Percentiles rank a stretch among this genome's conserved stretches.
phyloP scores from a whole-genome alignment of 352 stramenopile genomes.

The Pythium graminicola region DNA sequence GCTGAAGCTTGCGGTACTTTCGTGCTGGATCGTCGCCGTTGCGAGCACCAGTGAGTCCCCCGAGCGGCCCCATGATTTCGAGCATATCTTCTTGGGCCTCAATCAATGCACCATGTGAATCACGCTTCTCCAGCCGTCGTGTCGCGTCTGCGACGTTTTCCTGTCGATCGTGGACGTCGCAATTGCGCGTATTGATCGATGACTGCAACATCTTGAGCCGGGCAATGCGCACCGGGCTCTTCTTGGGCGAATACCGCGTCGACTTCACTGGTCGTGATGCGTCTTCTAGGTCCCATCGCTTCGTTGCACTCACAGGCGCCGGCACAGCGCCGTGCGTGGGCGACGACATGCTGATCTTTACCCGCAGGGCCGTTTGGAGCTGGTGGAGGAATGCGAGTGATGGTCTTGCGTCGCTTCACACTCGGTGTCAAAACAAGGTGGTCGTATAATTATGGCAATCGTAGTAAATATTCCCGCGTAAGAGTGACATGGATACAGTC shows the following conservation, averaged over 20 bases:
- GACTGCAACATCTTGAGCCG: conserved; percentile 79
- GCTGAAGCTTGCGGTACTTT: conserved; percentile 29
- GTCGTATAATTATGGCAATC: too few relatives aligned
- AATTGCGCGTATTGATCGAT: conserved; percentile 75
- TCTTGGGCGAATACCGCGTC: conserved; percentile 43
- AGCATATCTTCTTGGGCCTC: conserved; percentile 41
- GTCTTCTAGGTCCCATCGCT: conserved; percentile 19
- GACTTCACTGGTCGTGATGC: conserved; percentile 15
- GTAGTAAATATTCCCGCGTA: neutral
- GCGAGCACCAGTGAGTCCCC: conserved; percentile 44
- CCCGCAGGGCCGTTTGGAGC: neutral
- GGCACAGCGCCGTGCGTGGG: neutral
- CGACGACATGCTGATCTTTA: neutral
- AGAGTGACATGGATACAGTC: conserved; percentile 2
- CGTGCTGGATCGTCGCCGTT: conserved; percentile 16
- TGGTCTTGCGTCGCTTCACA: conserved; percentile 22
- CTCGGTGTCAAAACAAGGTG: conserved; percentile 4
- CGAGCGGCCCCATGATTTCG: conserved; percentile 64
- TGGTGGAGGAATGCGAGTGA: conserved; percentile 22
- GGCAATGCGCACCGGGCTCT: conserved; percentile 65
- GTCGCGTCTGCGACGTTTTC: conserved; percentile 1
- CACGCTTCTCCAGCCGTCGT: conserved; percentile 15
- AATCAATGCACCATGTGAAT: conserved; percentile 24
- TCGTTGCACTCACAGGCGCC: neutral
- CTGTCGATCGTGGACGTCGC: conserved; percentile 46